These are phyloP conservation scores for Phytophthora meadii DNA, from an alignment of 352 stramenopile genomes.

Conservation along the genomic window DNA sequence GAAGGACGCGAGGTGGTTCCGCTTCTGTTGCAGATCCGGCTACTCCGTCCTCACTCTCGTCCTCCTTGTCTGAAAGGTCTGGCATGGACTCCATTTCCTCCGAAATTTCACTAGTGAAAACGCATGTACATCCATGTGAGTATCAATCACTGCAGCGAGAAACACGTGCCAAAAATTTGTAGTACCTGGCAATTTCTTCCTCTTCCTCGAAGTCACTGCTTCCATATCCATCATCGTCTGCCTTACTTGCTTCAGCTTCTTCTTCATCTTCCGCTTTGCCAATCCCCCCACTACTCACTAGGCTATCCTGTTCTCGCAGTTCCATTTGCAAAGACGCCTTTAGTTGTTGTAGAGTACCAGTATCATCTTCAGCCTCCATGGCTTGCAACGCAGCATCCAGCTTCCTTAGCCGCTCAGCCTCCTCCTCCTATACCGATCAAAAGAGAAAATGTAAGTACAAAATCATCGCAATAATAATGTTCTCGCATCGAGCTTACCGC, in stretches of 20 bases:
- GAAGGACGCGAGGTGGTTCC: constrained; percentile 27
- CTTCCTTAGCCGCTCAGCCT: constrained; percentile 63
- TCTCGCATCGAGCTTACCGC: constrained; percentile 33
- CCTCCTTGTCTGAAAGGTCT: constrained; percentile 59
- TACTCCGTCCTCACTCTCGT: constrained; percentile 30
- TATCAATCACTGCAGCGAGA: not conserved
- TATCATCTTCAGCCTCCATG: constrained; percentile 88
- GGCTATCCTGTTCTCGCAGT: constrained; percentile 55
- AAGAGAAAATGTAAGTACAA: constrained; percentile 4
- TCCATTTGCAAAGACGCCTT: constrained; percentile 75
- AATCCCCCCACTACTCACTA: constrained; percentile 26
- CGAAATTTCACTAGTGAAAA: constrained; percentile 53
- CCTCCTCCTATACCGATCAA: constrained; percentile 40
- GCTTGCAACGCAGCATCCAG: constrained; percentile 83
- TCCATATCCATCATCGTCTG: constrained; percentile 58
- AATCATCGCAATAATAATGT: not conserved
- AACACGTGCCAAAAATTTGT: not conserved
- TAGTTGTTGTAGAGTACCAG: constrained; percentile 76
- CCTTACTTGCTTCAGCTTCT: constrained; percentile 12
- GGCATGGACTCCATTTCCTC: constrained; percentile 68
- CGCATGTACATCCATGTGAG: constrained; percentile 6
- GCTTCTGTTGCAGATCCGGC: constrained; percentile 6
- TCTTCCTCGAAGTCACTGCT: constrained; percentile 89
- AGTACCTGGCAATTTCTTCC: constrained; percentile 75
- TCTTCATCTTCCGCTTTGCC: constrained; percentile 10